Conservation (phyloP, 129 eudicot genomes). For the Artemisia annua region DNA sequence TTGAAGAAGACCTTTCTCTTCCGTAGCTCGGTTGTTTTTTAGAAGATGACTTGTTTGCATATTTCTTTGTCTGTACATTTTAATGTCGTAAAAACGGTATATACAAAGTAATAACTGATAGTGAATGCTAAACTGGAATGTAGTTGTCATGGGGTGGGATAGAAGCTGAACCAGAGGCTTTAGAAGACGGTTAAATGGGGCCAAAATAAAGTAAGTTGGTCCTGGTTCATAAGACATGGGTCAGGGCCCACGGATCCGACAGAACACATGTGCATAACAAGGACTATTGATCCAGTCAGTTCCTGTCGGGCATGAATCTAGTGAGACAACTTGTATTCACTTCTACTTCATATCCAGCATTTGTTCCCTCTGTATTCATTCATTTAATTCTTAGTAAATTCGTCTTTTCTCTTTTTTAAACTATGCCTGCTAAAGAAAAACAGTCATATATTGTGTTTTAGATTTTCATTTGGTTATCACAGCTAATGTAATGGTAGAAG, state of each 20-base stretch:
- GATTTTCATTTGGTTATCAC: too few species aligned
- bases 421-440: background rate
- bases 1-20: too few species aligned
- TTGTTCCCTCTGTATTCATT: constrained; percentile 12
- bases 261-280: constrained; percentile 22
- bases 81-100: too few species aligned
- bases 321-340: constrained; percentile 16
- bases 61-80: too few species aligned
- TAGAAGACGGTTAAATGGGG: constrained; percentile 11
- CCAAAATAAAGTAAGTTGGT: constrained; percentile 4
- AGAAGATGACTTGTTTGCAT: too few species aligned
- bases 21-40: too few species aligned
- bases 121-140: too few species aligned
- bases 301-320: constrained; percentile 27
- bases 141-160: too few species aligned
- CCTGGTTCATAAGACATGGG: constrained; percentile 17
- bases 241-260: constrained; percentile 23
- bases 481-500: background rate
- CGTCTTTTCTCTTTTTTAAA: too few species aligned
- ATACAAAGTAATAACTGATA: too few species aligned
- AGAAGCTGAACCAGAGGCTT: too few species aligned
- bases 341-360: constrained; percentile 17
- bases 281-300: constrained; percentile 14
- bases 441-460: background rate
- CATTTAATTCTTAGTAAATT: too few species aligned